phyloP scores from a whole-genome alignment of 257 asterid species.

The Capsicum pubescens region DNA sequence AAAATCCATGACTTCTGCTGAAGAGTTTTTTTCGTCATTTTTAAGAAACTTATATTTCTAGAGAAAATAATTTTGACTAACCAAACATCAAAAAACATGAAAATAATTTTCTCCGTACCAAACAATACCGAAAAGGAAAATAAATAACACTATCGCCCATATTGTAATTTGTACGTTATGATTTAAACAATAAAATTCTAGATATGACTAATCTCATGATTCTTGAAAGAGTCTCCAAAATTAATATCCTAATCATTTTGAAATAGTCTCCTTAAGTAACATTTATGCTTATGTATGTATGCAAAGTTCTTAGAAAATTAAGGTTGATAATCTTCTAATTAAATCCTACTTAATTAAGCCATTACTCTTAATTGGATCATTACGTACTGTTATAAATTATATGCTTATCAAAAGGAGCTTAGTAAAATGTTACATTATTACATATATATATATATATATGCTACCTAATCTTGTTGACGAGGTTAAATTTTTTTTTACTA shows the following conservation, averaged over 20 bases:
- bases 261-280: not conserved
- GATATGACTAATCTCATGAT: conserved; percentile 3
- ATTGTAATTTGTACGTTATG: not conserved
- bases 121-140: not conserved
- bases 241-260: not conserved
- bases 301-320: not conserved
- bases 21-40: too few relatives aligned
- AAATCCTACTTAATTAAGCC: not conserved
- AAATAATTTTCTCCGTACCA: too few relatives aligned
- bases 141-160: not conserved
- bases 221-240: not conserved
- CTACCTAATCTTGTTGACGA: conserved; percentile 24
- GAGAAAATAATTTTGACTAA: too few relatives aligned
- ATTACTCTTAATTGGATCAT: not conserved
- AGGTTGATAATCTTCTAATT: not conserved
- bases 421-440: not conserved
- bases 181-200: not conserved
- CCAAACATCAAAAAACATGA: too few relatives aligned
- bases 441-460: too few relatives aligned
- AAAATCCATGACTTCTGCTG: too few relatives aligned
- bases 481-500: not conserved
- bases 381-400: not conserved
- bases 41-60: too few relatives aligned
- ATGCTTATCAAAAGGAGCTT: not conserved
- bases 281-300: not conserved